A percentile compares a stretch with the other conserved stretches of the same genome.
Evolutionary conservation across 805 yeast species (phyloP).

Genomic region (Wickerhamiella vanderwaltii): DNA sequence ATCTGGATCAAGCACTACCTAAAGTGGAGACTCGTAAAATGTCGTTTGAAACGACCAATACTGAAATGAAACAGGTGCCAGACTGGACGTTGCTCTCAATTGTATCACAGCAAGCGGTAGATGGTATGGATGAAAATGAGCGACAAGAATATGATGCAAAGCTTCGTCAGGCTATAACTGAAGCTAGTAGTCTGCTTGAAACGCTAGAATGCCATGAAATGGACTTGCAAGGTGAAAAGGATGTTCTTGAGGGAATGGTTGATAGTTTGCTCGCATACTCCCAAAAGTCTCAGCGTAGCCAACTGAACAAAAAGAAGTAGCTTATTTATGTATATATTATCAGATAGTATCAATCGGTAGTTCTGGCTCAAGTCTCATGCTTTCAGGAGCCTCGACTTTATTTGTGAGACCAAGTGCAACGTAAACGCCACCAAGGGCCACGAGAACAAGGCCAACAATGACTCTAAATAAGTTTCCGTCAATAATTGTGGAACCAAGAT

Average conservation of each 20-base stretch:
- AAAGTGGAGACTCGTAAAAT: slow-evolving; percentile 18
- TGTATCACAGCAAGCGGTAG: slow-evolving; percentile 29
- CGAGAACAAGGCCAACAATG: slow-evolving; percentile 44
- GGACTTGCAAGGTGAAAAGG: slow-evolving; percentile 49
- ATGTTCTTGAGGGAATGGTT: slow-evolving; percentile 73
- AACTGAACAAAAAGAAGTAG: slow-evolving; percentile 11
- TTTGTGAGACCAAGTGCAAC: slow-evolving; percentile 52
- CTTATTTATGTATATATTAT: not conserved
- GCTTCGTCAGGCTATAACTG: slow-evolving; percentile 28
- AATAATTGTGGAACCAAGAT: slow-evolving; percentile 38
- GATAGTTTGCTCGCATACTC: slow-evolving; percentile 86
- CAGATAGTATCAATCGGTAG: slow-evolving; percentile 25
- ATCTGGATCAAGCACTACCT: slow-evolving; percentile 45
- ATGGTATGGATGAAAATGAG: slow-evolving; percentile 29
- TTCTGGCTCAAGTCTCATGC: slow-evolving; percentile 47
- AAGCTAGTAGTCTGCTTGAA: slow-evolving; percentile 31
- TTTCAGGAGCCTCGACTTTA: slow-evolving; percentile 66
- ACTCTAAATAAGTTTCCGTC: slow-evolving; percentile 45
- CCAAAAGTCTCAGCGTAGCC: slow-evolving; percentile 32
- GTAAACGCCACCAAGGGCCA: slow-evolving; percentile 41
- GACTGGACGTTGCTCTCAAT: slow-evolving; percentile 26
- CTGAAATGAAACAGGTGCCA: slow-evolving; percentile 18
- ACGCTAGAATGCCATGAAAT: slow-evolving; percentile 43
- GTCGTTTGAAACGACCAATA: slow-evolving; percentile 18
- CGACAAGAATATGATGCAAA: slow-evolving; percentile 30